A percentile compares a stretch with the other conserved stretches of the same genome.
Evolutionary conservation across 108 stramenopile species (phyloP).

Genomic region (Skeletonema costatum): DNA sequence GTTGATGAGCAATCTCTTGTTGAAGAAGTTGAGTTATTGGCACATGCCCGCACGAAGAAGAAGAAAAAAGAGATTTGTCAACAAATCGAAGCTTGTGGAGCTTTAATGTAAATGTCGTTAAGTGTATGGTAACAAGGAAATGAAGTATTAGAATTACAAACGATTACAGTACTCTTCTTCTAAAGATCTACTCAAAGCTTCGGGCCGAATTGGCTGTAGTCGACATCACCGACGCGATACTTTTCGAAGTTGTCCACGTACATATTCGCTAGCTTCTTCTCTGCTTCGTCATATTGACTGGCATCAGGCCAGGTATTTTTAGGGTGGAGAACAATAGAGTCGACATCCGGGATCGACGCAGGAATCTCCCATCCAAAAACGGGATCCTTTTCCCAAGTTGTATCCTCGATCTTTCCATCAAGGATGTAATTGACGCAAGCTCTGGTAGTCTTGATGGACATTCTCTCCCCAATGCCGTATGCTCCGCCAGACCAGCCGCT

Average conservation of each 20-base stretch:
- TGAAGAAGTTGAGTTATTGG: background rate
- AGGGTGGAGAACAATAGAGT: constrained; percentile 81
- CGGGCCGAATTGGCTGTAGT: constrained; percentile 90
- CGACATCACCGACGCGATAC: constrained; percentile 81
- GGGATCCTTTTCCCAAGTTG: constrained; percentile 76
- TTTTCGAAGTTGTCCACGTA: constrained; percentile 95
- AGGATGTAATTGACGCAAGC: constrained; percentile 95
- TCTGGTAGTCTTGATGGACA: constrained; percentile 96
- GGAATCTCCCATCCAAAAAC: constrained; percentile 96
- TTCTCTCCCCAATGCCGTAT: constrained; percentile 94
- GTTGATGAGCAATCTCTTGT: background rate
- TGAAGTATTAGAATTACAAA: background rate
- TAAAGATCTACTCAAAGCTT: constrained; percentile 36
- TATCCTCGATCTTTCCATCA: constrained; percentile 88
- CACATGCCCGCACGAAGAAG: background rate
- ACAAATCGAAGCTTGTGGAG: background rate
- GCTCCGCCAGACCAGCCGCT: constrained; percentile 98
- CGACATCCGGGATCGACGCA: constrained; percentile 78
- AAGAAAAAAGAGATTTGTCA: background rate
- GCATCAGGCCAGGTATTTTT: constrained; percentile 90
- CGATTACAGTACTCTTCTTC: background rate
- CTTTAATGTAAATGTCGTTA: too few relatives aligned
- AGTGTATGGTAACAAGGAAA: too few relatives aligned
- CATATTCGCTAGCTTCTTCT: constrained; percentile 89
- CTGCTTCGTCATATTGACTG: constrained; percentile 83